These are phyloP conservation scores for Cordyceps fumosorosea DNA, from an alignment of 2,329 filamentous ascomycete species.

Conservation along the genomic window DNA sequence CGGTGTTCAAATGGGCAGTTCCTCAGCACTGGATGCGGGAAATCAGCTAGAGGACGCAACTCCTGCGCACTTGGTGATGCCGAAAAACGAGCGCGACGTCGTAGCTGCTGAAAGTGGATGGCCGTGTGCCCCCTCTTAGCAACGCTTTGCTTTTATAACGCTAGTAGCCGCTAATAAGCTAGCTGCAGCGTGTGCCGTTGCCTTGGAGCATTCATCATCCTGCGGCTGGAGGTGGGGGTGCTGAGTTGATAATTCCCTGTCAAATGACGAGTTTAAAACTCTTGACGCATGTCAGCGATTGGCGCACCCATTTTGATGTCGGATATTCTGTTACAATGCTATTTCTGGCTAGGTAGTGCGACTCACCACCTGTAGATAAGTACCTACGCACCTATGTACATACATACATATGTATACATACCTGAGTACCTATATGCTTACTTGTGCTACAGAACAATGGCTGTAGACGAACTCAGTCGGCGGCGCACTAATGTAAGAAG, in stretches of 20 bases:
- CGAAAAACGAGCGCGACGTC: neutral
- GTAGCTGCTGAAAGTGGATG: conserved; percentile 1
- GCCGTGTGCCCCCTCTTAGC: neutral
- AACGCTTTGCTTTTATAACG: neutral
- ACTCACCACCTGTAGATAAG: too few species aligned
- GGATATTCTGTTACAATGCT: neutral
- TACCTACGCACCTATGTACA: too few species aligned
- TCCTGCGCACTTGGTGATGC: neutral
- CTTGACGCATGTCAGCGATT: neutral
- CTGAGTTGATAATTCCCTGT: neutral
- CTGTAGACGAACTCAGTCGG: too few species aligned
- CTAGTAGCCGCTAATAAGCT: neutral
- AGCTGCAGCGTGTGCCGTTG: neutral
- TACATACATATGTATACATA: too few species aligned
- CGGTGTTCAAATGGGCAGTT: neutral
- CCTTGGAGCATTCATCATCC: neutral
- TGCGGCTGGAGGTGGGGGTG: neutral
- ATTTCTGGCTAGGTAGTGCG: neutral
- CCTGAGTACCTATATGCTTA: too few species aligned
- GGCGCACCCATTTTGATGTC: too few species aligned
- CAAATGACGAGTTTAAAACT: neutral
- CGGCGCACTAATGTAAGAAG: too few species aligned
- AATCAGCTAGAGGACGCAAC: neutral
- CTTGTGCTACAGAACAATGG: too few species aligned
- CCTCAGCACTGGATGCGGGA: neutral